phyloP scores from a whole-genome alignment of 2,329 filamentous ascomycete species.

The Ceratocystiopsis brevicomis region DNA sequence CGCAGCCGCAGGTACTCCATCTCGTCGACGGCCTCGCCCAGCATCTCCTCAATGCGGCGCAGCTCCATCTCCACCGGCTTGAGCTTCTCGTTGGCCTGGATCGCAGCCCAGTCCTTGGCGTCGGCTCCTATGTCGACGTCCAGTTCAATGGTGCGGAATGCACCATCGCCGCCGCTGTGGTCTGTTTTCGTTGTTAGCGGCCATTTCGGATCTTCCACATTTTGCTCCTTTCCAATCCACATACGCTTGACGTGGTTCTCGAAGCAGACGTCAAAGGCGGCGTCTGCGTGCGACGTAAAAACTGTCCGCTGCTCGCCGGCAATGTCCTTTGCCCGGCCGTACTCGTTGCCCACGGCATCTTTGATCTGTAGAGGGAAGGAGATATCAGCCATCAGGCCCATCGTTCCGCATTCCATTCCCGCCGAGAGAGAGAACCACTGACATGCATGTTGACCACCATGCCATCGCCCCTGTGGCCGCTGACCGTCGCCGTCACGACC shows the following conservation, averaged over 20 bases:
- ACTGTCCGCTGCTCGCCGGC: constrained; percentile 82
- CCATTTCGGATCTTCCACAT: background rate
- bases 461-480: constrained; percentile 76
- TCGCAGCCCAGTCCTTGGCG: constrained; percentile 93
- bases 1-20: constrained; percentile 86
- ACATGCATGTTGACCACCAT: constrained; percentile 91
- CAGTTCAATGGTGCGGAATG: constrained; percentile 61
- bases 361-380: constrained; percentile 49
- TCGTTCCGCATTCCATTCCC: too few species aligned
- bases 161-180: constrained; percentile 22
- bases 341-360: constrained; percentile 90
- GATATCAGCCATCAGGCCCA: background rate
- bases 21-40: constrained; percentile 72
- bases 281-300: constrained; percentile 83
- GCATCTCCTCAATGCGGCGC: constrained; percentile 77
- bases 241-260: constrained; percentile 50
- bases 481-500: constrained; percentile 78
- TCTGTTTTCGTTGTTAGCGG: background rate
- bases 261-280: constrained; percentile 91
- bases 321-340: constrained; percentile 77
- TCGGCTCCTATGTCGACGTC: constrained; percentile 94
- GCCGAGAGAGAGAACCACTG: constrained; percentile 14
- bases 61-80: constrained; percentile 94
- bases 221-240: background rate
- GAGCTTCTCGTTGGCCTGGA: constrained; percentile 91